Evolutionary conservation across 257 asterid species (phyloP).

Genomic region (Solanum ossicruentum): DNA sequence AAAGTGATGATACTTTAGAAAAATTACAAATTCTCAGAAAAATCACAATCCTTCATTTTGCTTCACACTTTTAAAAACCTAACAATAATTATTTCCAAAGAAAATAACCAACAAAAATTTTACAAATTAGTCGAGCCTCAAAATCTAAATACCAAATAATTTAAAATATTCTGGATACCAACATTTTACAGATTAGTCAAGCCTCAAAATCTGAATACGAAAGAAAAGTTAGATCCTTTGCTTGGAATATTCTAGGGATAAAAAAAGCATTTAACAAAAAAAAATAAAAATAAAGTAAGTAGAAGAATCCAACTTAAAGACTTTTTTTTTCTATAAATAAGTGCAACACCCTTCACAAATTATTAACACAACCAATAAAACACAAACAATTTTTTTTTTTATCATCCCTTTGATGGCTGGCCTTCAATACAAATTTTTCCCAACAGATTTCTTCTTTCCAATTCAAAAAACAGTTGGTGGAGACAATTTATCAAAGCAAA

Average conservation of each 20-base stretch:
- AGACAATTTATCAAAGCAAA: conserved; percentile 13
- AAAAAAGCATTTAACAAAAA: background rate
- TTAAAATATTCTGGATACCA: no score
- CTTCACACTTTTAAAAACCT: no score
- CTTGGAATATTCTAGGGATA: background rate
- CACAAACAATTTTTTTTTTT: background rate
- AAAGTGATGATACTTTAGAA: no score
- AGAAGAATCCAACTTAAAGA: background rate
- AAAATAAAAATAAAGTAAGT: background rate
- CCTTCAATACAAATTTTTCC: conserved; percentile 44
- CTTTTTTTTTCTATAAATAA: background rate
- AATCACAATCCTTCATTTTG: no score
- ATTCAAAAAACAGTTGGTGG: conserved; percentile 14
- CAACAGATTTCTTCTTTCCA: conserved; percentile 44
- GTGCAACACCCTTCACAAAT: background rate
- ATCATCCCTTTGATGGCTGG: conserved; percentile 35
- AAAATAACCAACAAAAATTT: background rate
- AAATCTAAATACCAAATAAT: background rate
- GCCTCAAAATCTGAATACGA: no score
- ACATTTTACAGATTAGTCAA: background rate
- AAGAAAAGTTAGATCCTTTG: background rate
- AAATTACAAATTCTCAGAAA: no score
- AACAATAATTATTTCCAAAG: no score
- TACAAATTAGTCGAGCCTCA: background rate
- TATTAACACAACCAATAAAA: background rate